Base-by-base conservation (phyloP, 352 stramenopile species). In the Pythium rishiriense region DNA sequence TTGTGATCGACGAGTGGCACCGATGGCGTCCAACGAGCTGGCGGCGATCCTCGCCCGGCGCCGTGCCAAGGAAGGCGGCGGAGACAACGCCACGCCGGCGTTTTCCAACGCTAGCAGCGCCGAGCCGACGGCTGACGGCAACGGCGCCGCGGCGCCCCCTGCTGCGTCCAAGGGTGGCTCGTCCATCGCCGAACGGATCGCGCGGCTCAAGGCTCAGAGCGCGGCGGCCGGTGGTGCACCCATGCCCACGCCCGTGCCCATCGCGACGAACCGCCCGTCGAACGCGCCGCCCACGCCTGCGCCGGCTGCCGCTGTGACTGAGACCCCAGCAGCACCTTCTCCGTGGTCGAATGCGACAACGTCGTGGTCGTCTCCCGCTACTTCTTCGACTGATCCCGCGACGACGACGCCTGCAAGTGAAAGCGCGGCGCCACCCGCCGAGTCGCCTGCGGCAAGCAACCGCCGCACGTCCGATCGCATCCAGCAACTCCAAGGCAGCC, bases 1-100 rank as follows among this genome's bases (percentile, higher is more conserved):
- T n/a, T n/a, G n/a, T n/a, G n/a, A n/a, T n/a, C n/a, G n/a, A n/a
- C n/a, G n/a, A n/a, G n/a, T n/a, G n/a, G n/a, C n/a, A n/a, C 24
- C 52, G 35, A 93, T 93, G 85, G 81, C 85, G 54, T 76, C 85
- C 67, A 93, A 90, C 72, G 87, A 95, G 72, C 66, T 95, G 60
- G 83, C 84, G 42, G 80, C 87, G 61, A 93, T 93, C 62, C 76
- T 95, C 24, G 87, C 87, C 35, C 77, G 85, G 21, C 84, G 87
- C 46, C 79, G 87, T 28, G 81, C 81, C 29, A 92, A 93, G 63
- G 76, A 79, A 12, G 84, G 83, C 14, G 76, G 68, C 8, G 78
- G 76, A 17, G 57, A 49, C 12, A 29, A 62, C 10, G 57, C 69
- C 0, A 25, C 56, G 22, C 73, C 74, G 10, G 66, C 73, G 53